These are phyloP conservation scores for Sugiyamaella pinicola DNA, from an alignment of 1,139 yeast species.

Conservation along the genomic window DNA sequence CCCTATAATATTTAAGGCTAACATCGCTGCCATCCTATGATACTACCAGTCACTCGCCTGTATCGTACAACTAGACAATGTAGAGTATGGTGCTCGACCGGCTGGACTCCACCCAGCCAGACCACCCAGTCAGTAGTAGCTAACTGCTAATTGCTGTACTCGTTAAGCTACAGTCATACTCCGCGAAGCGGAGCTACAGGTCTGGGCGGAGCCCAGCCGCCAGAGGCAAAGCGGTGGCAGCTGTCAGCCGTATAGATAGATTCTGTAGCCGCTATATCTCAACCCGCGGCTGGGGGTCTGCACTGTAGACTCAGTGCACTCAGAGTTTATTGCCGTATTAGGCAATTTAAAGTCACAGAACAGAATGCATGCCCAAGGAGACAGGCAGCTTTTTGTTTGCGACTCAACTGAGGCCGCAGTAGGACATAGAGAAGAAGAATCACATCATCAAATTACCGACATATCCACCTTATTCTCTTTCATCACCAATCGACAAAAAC, in stretches of 20 bases:
- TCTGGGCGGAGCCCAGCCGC: neutral
- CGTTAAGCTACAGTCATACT: too few species aligned
- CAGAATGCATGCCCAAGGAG: neutral
- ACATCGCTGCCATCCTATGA: too few species aligned
- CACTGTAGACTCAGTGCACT: neutral
- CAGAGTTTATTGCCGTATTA: slow-evolving; percentile 2
- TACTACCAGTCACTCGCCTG: too few species aligned
- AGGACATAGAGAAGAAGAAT: slow-evolving; percentile 10
- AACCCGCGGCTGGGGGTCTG: too few species aligned
- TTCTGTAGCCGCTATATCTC: too few species aligned
- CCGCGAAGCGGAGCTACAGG: neutral
- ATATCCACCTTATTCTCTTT: slow-evolving; percentile 15
- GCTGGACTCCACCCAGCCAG: too few species aligned
- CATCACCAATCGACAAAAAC: slow-evolving; percentile 16
- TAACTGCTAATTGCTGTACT: too few species aligned
- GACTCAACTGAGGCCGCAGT: slow-evolving; percentile 8
- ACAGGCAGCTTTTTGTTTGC: slow-evolving; percentile 6
- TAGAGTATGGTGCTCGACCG: too few species aligned
- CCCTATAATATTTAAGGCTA: too few species aligned
- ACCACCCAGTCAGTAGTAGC: too few species aligned
- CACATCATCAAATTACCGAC: slow-evolving; percentile 14
- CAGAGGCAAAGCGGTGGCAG: neutral
- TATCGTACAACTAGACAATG: too few species aligned
- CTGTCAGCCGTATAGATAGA: too few species aligned
- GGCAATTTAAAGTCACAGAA: slow-evolving; percentile 10